These are phyloP conservation scores for Gossypium anomalum DNA, from an alignment of 345 rosid genomes.

Conservation along the genomic window DNA sequence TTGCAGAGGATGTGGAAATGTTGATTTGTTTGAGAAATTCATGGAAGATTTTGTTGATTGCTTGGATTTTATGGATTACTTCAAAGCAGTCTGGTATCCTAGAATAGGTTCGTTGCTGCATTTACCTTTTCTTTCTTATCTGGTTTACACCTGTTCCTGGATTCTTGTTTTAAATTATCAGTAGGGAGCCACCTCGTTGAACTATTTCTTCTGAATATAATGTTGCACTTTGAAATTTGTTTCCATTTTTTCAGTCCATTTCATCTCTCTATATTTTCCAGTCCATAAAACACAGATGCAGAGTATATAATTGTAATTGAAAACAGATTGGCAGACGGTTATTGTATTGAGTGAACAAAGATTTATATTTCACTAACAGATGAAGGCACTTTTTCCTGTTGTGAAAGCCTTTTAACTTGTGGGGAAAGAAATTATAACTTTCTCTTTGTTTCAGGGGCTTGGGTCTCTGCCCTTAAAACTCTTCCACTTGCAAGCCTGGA, in stretches of 20 bases:
- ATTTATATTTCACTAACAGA: neutral
- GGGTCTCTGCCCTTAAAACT: slow-evolving; percentile 53
- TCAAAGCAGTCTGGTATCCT: slow-evolving; percentile 81
- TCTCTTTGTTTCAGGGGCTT: slow-evolving; percentile 44
- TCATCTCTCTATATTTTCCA: neutral
- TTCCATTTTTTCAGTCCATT: neutral
- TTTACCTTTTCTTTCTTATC: neutral
- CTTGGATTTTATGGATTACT: slow-evolving; percentile 71
- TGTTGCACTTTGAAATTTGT: neutral
- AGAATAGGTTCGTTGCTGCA: slow-evolving; percentile 50
- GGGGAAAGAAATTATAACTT: neutral
- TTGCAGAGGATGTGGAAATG: slow-evolving; percentile 53
- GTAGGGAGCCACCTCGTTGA: neutral
- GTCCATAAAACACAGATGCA: neutral
- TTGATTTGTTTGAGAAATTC: slow-evolving; percentile 45
- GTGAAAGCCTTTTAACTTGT: neutral
- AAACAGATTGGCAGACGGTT: neutral
- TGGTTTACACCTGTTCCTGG: neutral
- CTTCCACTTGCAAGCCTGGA: slow-evolving; percentile 86
- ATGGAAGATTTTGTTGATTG: slow-evolving; percentile 58
- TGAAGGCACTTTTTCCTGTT: neutral
- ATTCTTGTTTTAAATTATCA: neutral
- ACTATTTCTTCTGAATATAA: neutral
- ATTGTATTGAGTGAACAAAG: neutral
- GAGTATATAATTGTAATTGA: neutral